These are phyloP conservation scores for Aureobasidium vineae DNA, from an alignment of 2,329 filamentous ascomycete species.

Conservation along the genomic window DNA sequence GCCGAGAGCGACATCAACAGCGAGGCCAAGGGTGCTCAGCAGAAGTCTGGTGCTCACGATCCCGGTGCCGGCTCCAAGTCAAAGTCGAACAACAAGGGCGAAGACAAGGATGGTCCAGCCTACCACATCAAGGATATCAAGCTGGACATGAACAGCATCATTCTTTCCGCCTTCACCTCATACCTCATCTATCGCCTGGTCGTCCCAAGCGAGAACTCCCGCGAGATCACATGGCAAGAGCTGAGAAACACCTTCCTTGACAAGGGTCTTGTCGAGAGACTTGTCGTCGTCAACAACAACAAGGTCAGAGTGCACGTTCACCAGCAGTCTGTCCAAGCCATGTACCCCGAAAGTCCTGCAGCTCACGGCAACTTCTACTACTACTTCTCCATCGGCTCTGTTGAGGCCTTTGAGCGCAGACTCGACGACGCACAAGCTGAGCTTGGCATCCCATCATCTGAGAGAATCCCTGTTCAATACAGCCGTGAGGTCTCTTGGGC, in stretches of 20 bases:
- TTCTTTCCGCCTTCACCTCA: conserved; percentile 59
- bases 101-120: conserved; percentile 35
- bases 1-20: conserved; percentile 43
- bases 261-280: conserved; percentile 91
- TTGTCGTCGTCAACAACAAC: conserved; percentile 74
- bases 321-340: conserved; percentile 66
- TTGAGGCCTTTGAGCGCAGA: conserved; percentile 86
- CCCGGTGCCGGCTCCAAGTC: conserved; percentile 41
- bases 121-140: conserved; percentile 47
- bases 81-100: conserved; percentile 40
- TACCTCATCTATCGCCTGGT: conserved; percentile 65
- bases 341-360: conserved; percentile 74
- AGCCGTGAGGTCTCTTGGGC: conserved; percentile 70
- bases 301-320: conserved; percentile 79
- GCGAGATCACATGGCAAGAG: conserved; percentile 98
- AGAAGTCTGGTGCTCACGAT: conserved; percentile 48
- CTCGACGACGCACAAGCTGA: conserved; percentile 86
- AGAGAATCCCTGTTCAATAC: conserved; percentile 92
- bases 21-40: conserved; percentile 36
- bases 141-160: conserved; percentile 55
- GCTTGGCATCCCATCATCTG: conserved; percentile 77
- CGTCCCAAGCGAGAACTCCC: conserved; percentile 62
- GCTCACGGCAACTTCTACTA: conserved; percentile 71
- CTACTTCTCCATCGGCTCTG: conserved; percentile 92
- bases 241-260: conserved; percentile 90